Evolutionary conservation across 1,139 yeast genomes (phyloP).

Genomic region (Taphrina communis): DNA sequence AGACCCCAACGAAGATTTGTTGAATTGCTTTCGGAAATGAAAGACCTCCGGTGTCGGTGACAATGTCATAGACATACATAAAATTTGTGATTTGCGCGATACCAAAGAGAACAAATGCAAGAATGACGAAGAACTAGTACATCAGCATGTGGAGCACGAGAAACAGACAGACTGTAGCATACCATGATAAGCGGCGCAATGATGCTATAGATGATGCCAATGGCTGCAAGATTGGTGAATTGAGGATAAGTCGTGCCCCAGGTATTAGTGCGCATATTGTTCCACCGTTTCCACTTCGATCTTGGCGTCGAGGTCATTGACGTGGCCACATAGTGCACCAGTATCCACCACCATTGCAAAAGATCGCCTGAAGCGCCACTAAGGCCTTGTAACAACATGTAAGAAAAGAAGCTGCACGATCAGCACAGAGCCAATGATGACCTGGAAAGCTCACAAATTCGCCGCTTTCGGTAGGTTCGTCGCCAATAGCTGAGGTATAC

Average conservation of each 20-base stretch:
- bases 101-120: slow-evolving; percentile 73
- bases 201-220: slow-evolving; percentile 76
- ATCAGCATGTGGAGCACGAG: too few species aligned
- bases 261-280: slow-evolving; percentile 64
- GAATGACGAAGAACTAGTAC: slow-evolving; percentile 59
- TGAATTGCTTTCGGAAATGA: slow-evolving; percentile 86
- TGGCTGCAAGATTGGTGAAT: slow-evolving; percentile 80
- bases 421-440: neutral
- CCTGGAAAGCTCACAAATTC: slow-evolving; percentile 59
- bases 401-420: slow-evolving; percentile 56
- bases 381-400: slow-evolving; percentile 79
- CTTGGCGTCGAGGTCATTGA: slow-evolving; percentile 79
- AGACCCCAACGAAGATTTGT: slow-evolving; percentile 86
- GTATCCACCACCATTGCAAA: slow-evolving; percentile 74
- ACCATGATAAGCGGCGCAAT: slow-evolving; percentile 78
- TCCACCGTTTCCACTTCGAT: slow-evolving; percentile 79
- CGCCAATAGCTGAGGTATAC: slow-evolving; percentile 69
- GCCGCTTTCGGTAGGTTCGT: slow-evolving; percentile 83
- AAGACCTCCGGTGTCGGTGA: slow-evolving; percentile 79
- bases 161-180: neutral
- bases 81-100: slow-evolving; percentile 81
- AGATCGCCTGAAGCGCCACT: slow-evolving; percentile 78
- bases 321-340: slow-evolving; percentile 74
- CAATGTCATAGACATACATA: slow-evolving; percentile 69
- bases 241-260: slow-evolving; percentile 94